Evolutionary conservation across 1,284 basidiomycete species (phyloP).

Genomic region (Hypsizygus ulmarius): DNA sequence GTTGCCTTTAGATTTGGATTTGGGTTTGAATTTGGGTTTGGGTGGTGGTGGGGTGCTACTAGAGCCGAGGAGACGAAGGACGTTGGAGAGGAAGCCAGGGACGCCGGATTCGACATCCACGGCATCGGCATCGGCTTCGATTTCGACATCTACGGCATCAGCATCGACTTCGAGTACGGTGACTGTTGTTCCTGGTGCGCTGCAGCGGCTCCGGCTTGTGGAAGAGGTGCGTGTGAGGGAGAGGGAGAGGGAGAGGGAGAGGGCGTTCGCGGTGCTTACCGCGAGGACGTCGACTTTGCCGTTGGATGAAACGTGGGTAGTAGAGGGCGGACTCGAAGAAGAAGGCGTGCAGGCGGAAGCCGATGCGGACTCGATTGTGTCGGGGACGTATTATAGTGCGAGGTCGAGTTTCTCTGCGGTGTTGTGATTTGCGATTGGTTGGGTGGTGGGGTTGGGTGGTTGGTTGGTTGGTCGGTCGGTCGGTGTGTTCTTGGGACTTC

Average conservation of each 20-base stretch:
- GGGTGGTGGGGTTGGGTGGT: too few relatives aligned
- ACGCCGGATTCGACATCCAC: constrained; percentile 8
- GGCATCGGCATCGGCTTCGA: constrained; percentile 1
- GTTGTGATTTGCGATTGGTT: too few relatives aligned
- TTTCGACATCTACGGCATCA: constrained; percentile 3
- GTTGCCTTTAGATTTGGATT: constrained; percentile 1
- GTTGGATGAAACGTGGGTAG: neutral
- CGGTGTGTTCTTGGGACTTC: too few relatives aligned
- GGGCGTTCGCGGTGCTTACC: constrained; percentile 2
- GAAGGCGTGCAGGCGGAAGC: neutral
- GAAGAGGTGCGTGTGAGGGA: constrained; percentile 1
- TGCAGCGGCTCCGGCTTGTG: neutral
- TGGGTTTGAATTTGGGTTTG: neutral
- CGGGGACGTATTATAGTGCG: constrained; percentile 13
- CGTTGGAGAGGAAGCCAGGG: neutral
- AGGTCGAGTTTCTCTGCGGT: constrained; percentile 10
- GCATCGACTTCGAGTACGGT: constrained; percentile 1
- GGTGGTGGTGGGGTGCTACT: too few relatives aligned
- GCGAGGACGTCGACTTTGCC: neutral
- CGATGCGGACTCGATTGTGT: neutral
- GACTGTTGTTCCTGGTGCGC: constrained; percentile 1
- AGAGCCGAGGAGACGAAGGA: neutral
- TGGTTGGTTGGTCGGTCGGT: too few relatives aligned
- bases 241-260: constrained; percentile 1
- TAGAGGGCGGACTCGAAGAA: neutral